Evolutionary conservation across 225 moss, liverwort and hornwort genomes (phyloP), one percentile per base, ranked within the genome.

Genomic region (Lunularia cruciata): DNA sequence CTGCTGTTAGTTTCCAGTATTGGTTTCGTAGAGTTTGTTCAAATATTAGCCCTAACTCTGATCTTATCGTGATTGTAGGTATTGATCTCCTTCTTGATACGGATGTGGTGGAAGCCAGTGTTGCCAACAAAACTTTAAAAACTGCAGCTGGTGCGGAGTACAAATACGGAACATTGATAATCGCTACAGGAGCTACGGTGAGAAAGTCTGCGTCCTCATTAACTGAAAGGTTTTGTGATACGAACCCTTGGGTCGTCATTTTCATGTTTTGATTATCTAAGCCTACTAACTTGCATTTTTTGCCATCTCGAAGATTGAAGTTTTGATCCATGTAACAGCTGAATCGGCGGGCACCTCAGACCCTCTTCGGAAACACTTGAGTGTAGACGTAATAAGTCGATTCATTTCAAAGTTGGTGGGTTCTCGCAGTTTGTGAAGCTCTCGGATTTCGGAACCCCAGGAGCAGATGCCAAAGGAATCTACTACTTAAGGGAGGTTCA

Each of bases 161-260:
- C 23, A 81, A 87, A 65, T 96, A 90, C 52, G 83, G 81, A 26
- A 89, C 83, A 3, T 72, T 96, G 58, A 76, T 96, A 65, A 78
- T 92, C 60, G 95, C 95, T 34, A 96, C 95, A 1, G 95, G 95
- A 53, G 62, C 92, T 27, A 92, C 95, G 49, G 94, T 94, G 79
- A 83, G 78, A 3, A 38, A 59, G 38, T 12, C 26, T 26, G 23
- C 51, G 25, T 51, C 23, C 8, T 5, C n/a, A n/a, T n/a, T n/a
- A n/a, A n/a, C n/a, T n/a, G n/a, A n/a, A n/a, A n/a, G n/a, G n/a
- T n/a, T n/a, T n/a, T n/a, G n/a, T n/a, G n/a, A n/a, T n/a, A n/a
- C n/a, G n/a, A n/a, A n/a, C n/a, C n/a, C n/a, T n/a, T n/a, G n/a
- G n/a, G n/a, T n/a, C n/a, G n/a, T n/a, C n/a, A n/a, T n/a, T n/a